These are phyloP conservation scores for Zygosaccharomyces rouxii DNA, from an alignment of 805 yeast genomes.

Conservation along the genomic window DNA sequence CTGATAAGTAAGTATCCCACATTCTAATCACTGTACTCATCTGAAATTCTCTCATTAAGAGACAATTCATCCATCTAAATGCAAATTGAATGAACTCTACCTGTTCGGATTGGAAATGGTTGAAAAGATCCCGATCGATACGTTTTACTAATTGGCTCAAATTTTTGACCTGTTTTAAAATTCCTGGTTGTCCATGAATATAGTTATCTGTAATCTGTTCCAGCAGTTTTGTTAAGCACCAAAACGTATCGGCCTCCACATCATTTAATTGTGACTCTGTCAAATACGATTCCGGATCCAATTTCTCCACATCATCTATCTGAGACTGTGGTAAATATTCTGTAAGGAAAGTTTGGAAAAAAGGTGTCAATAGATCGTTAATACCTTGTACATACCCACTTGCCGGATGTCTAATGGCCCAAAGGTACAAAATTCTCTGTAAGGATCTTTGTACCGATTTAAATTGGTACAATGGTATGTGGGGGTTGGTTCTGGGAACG, in stretches of 20 bases:
- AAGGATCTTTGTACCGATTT: constrained; percentile 71
- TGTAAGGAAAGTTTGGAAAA: constrained; percentile 77
- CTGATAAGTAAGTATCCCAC: constrained; percentile 95
- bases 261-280: constrained; percentile 57
- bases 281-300: constrained; percentile 56
- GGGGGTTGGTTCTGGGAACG: constrained; percentile 90
- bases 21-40: constrained; percentile 77
- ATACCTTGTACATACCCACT: constrained; percentile 98
- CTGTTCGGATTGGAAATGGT: constrained; percentile 73
- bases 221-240: constrained; percentile 88
- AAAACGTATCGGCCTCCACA: constrained; percentile 92
- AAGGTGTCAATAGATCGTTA: constrained; percentile 89
- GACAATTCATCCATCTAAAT: constrained; percentile 98
- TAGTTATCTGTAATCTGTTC: constrained; percentile 96
- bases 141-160: constrained; percentile 71
- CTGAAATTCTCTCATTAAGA: constrained; percentile 87
- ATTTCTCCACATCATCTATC: constrained; percentile 46
- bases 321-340: constrained; percentile 49
- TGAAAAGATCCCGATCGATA: constrained; percentile 68
- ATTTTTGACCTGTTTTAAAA: constrained; percentile 82
- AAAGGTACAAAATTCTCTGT: constrained; percentile 75
- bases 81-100: constrained; percentile 95
- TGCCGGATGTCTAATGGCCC: constrained; percentile 98
- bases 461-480: constrained; percentile 63
- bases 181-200: constrained; percentile 98